Conservation (phyloP, 176 grass and related monocot genomes). For the sorghum (Sorghum bicolor) region DNA sequence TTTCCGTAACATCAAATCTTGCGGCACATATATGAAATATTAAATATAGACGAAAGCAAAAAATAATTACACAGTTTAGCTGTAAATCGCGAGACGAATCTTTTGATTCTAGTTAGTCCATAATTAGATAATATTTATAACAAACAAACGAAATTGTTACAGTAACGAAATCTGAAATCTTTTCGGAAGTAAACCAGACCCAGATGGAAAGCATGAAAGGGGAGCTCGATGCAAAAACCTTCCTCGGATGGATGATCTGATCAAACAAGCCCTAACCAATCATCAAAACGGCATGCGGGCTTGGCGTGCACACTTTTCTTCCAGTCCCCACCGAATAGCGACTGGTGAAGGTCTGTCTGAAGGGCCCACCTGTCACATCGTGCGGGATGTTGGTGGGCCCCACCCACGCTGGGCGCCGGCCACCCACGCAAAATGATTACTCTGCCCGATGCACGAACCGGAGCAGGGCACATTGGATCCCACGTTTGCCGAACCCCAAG, state of each 20-base stretch:
- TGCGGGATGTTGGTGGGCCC: not conserved
- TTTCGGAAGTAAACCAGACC: no score
- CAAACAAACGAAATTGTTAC: no score
- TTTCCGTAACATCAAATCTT: no score
- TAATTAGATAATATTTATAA: no score
- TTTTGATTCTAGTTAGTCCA: no score
- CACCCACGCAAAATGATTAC: conserved; percentile 22
- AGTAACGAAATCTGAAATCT: no score
- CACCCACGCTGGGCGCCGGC: not conserved
- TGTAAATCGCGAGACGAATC: no score
- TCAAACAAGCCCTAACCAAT: not conserved
- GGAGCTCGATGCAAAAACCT: not conserved
- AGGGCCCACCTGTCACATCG: not conserved
- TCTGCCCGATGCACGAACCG: not conserved
- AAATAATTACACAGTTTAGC: no score
- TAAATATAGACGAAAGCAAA: no score
- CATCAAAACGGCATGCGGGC: not conserved
- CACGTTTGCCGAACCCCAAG: conserved; percentile 38
- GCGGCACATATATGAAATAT: no score
- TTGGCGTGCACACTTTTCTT: not conserved
- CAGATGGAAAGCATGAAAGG: not conserved
- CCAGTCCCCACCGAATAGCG: no score
- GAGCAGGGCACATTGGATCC: conserved; percentile 43
- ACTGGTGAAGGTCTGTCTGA: no score
- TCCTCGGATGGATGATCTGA: not conserved